Evolutionary conservation across 352 stramenopile genomes (phyloP).

Genomic region (Thraustochytrium striatum): DNA sequence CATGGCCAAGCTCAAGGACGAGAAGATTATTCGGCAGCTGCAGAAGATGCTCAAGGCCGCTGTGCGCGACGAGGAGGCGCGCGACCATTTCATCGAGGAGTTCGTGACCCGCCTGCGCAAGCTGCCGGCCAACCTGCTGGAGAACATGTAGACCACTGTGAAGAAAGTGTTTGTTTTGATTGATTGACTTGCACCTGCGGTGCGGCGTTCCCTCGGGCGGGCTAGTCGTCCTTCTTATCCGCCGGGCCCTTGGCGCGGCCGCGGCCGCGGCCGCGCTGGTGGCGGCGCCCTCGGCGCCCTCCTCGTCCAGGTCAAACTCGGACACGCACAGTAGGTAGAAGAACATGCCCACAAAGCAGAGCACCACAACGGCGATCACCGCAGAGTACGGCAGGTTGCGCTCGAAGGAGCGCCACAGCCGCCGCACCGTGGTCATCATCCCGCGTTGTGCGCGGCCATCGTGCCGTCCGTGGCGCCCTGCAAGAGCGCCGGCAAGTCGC

Average conservation of each 20-base stretch:
- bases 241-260: background rate
- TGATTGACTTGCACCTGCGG: constrained; percentile 7
- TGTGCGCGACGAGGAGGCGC: background rate
- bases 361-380: background rate
- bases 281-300: background rate
- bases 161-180: background rate
- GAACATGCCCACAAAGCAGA: constrained; percentile 1
- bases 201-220: background rate
- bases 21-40: constrained; percentile 3
- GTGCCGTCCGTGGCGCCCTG: background rate
- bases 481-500: background rate
- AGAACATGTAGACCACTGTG: background rate
- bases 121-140: background rate
- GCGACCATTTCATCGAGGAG: constrained; percentile 18
- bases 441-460: background rate
- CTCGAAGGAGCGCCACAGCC: background rate
- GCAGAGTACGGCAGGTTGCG: background rate
- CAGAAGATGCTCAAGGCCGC: background rate
- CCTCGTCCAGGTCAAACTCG: background rate
- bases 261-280: background rate
- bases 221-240: background rate
- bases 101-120: constrained; percentile 15
- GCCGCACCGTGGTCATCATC: background rate
- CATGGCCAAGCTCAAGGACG: background rate
- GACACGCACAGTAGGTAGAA: constrained; percentile 4